These are phyloP conservation scores for Chlorociboria aeruginascens DNA, from an alignment of 495 filamentous ascomycete species.

Conservation along the genomic window DNA sequence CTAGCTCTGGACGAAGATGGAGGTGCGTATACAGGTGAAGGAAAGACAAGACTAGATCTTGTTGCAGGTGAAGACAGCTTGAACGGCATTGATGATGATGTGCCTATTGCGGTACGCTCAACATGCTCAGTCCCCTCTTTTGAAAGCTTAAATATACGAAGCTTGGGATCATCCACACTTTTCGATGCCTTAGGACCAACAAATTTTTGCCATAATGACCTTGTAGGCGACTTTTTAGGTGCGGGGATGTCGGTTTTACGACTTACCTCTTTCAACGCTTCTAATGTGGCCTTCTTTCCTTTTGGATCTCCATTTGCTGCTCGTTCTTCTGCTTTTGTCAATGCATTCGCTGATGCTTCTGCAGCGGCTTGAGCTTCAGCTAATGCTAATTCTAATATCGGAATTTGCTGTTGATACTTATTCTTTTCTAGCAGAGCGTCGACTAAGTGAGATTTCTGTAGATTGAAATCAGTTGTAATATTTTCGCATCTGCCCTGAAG, in stretches of 20 bases:
- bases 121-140: too few relatives aligned
- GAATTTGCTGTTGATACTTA: slow-evolving; percentile 36
- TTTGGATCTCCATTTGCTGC: background rate
- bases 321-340: background rate
- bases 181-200: background rate
- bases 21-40: too few relatives aligned
- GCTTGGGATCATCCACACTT: too few relatives aligned
- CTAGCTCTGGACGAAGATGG: too few relatives aligned
- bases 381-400: background rate
- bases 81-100: too few relatives aligned
- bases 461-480: slow-evolving; percentile 32
- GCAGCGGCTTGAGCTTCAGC: background rate
- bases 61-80: too few relatives aligned
- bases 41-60: too few relatives aligned
- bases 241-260: background rate
- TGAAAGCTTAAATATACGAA: too few relatives aligned
- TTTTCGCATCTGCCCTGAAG: slow-evolving; percentile 30
- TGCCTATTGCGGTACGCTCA: too few relatives aligned
- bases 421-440: slow-evolving; percentile 40
- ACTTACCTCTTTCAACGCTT: slow-evolving; percentile 15
- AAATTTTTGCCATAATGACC: background rate
- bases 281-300: background rate
- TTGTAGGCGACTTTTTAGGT: background rate
- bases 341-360: background rate
- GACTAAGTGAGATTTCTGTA: slow-evolving; percentile 38